Base-by-base conservation (phyloP, 129 eudicot genomes). In the Centella asiatica region DNA sequence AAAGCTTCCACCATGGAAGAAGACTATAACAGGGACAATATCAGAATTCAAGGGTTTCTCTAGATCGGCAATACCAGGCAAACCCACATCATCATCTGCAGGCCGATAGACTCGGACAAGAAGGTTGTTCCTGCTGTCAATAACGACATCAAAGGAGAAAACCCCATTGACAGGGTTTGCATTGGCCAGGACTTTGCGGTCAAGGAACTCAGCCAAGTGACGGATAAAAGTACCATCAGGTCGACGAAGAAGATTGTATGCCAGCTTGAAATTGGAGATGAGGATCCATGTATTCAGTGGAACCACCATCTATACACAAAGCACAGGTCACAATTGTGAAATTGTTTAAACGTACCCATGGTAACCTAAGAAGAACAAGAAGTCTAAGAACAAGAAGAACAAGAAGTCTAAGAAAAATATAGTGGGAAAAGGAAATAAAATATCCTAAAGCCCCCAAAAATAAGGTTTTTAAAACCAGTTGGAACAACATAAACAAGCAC, bases 1-100 rank as follows among this genome's bases (percentile, higher is more conserved):
- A 79, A 83, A 83, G 66, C 85, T 83, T 60, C 89, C 89, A 3
- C 89, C 89, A 50, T 83, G 89, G 67, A 83, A 83, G 78, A 83
- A 83, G 15, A 83, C 68, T 50, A 83, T 83, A 37, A 83, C 83
- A 1, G 89, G 89, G 24, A 83, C 82, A 31, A 79, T 10, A 8
- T 79, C 80, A 2, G 85, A 26, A 2, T 58, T 68, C 27, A 80
- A 64, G 2, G 89, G 89, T 33, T 70, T 73, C 25, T 76, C 75
- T 1, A 83, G 78, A 6, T 73, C 76, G 6, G 50, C 20, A 23
- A 76, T 39, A 44, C 48, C 55, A 20, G 72, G 69, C 1, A 27
- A 58, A 20, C 51, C 74, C 23, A 20, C 61, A 56, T 66, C 80
- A 4, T 75, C 23, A 11, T 72, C 54, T 27, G 60, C 70, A 1